Evolutionary conservation across 495 filamentous ascomycete species (phyloP), one percentile per base, ranked within the genome.

Genomic region (Trypethelium eluteriae): DNA sequence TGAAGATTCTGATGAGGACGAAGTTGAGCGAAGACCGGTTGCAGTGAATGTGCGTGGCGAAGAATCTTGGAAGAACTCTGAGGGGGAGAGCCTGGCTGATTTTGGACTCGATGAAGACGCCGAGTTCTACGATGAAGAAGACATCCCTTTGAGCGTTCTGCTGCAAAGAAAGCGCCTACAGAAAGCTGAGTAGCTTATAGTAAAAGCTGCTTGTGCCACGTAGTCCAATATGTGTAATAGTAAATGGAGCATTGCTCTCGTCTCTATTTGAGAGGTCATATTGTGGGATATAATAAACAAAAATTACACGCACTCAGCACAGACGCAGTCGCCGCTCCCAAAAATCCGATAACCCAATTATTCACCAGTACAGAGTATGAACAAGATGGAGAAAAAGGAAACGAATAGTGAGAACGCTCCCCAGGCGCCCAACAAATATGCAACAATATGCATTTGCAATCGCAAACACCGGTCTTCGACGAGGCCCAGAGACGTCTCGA

Each of bases 51-150:
- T 77, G 62, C 79, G 80, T 63, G 83, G 85, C 7, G 84, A 86
- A 70, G 83, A 87, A 68, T 82, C 77, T 6, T 98, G 94, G 94
- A 84, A 80, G 4, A 93, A 96, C 69, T 82, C 86, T 0, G 93
- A 96, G 50, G 94, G 94, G 3, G 92, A 97, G 70, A 80, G 86
- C 9, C 79, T 98, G 41, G 81, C 86, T 53, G 94, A 98, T 73
- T 98, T 92, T 75, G 94, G 94, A 2, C 90, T 96, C 0, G 92
- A 96, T 70, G 90, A 91, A 70, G 90, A 92, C 9, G 84, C 80
- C 9, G 90, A 95, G 71, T 87, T 86, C 67, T 87, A 89, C 66
- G 87, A 89, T 67, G 83, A 93, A 66, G 91, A 95, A 65, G 88
- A 96, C 72, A 80, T 96, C 6, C 93, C 92, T 0, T 73, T 97